phyloP scores from a whole-genome alignment of 139 green algal genomes.

The Pycnococcus provasolii region DNA sequence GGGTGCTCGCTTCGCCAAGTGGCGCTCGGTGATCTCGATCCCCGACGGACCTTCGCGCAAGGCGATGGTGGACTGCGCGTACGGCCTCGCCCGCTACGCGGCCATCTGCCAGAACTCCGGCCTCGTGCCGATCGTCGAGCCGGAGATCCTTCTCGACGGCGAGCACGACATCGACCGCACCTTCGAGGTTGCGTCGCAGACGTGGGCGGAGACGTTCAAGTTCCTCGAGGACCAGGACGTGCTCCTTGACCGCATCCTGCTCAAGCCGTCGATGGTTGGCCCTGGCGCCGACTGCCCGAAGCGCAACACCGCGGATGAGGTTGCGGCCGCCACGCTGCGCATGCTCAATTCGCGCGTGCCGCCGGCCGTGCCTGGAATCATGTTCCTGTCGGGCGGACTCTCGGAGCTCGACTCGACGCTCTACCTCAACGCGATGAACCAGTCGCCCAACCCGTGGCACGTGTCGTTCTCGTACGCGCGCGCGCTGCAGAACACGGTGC shows the following conservation, averaged over 20 bases:
- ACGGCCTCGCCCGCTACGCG: constrained; percentile 42
- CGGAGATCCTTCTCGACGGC: constrained; percentile 41
- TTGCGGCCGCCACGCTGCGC: constrained; percentile 87
- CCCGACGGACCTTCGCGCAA: constrained; percentile 36
- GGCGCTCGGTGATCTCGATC: constrained; percentile 37
- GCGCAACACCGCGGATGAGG: constrained; percentile 57
- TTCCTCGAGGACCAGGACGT: constrained; percentile 91
- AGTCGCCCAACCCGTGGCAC: constrained; percentile 98
- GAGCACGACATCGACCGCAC: constrained; percentile 46
- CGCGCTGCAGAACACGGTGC: constrained; percentile 70
- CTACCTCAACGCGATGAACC: constrained; percentile 99
- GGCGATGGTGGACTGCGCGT: constrained; percentile 42
- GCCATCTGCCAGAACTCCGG: constrained; percentile 45
- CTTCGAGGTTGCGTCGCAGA: constrained; percentile 53
- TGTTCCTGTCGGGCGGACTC: constrained; percentile 99
- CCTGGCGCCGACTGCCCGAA: constrained; percentile 81
- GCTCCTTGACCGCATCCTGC: constrained; percentile 97
- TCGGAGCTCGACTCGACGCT: constrained; percentile 97
- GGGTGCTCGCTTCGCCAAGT: constrained; percentile 42
- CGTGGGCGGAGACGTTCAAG: constrained; percentile 99
- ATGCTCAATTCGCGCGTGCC: constrained; percentile 91
- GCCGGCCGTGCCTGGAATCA: constrained; percentile 96
- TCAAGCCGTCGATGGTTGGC: constrained; percentile 99
- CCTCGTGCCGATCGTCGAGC: constrained; percentile 46
- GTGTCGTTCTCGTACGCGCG: constrained; percentile 99